phyloP scores from a whole-genome alignment of 345 rosid species.

The Triadica sebifera region DNA sequence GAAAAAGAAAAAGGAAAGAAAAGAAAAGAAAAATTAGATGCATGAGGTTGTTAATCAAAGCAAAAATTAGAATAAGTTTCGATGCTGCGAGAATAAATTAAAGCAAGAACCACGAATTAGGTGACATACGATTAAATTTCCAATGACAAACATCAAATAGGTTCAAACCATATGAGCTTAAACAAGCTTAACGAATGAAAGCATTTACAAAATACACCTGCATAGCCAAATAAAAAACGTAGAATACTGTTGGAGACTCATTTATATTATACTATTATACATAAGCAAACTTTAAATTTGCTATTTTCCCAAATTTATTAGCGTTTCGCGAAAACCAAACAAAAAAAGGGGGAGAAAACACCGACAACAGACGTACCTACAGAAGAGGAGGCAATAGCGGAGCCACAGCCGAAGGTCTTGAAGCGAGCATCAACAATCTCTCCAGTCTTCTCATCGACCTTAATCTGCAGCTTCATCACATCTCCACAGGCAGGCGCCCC shows the following conservation, averaged over 20 bases:
- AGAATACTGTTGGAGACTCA: neutral
- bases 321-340: neutral
- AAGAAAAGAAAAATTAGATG: neutral
- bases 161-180: too few relatives aligned
- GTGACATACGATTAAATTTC: too few relatives aligned
- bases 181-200: too few relatives aligned
- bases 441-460: conserved; percentile 79
- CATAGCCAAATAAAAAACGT: neutral
- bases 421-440: conserved; percentile 87
- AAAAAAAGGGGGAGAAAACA: too few relatives aligned
- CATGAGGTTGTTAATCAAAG: neutral
- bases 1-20: conserved; percentile 25
- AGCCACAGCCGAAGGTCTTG: conserved; percentile 98
- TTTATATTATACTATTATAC: too few relatives aligned
- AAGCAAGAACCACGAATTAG: neutral
- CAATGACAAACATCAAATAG: neutral
- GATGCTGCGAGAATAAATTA: neutral
- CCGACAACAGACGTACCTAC: conserved; percentile 51
- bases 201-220: too few relatives aligned
- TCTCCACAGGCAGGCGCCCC: conserved; percentile 99
- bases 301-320: neutral
- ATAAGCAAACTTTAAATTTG: too few relatives aligned
- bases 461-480: conserved; percentile 97
- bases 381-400: conserved; percentile 96
- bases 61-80: neutral